Percentiles rank a stretch among this genome's conserved stretches.
These are phyloP conservation scores for Cladosporium sp. DNA, from an alignment of 2,329 filamentous ascomycete species.

Conservation along the genomic window DNA sequence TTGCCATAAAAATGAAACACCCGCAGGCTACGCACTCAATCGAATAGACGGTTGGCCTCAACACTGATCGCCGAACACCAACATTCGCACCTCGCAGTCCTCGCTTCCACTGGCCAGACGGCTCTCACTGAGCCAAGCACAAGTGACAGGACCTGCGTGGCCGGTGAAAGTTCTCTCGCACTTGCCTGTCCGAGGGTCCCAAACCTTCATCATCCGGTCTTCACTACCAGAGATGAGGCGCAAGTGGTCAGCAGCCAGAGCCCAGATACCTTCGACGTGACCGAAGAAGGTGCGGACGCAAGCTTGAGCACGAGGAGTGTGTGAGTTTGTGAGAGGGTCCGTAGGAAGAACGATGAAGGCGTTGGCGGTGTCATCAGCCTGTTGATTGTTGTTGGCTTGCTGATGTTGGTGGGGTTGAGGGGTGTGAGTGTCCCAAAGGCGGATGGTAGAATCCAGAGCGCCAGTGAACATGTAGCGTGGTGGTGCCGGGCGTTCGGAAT, in stretches of 20 bases:
- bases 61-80: conserved; percentile 34
- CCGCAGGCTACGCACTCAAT: not conserved
- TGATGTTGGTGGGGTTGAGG: conserved; percentile 23
- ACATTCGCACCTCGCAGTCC: conserved; percentile 82
- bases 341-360: conserved; percentile 33
- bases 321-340: conserved; percentile 37
- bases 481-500: conserved; percentile 67
- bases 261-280: conserved; percentile 95
- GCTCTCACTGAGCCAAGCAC: conserved; percentile 85
- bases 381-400: conserved; percentile 13
- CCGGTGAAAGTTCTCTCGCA: conserved; percentile 92
- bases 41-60: not conserved
- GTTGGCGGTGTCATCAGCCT: conserved; percentile 10
- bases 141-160: conserved; percentile 88
- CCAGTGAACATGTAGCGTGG: conserved; percentile 92
- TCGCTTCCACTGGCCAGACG: conserved; percentile 89
- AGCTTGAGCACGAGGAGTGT: conserved; percentile 43
- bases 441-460: conserved; percentile 85
- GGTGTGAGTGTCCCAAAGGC: conserved; percentile 77
- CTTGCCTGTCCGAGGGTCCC: conserved; percentile 88
- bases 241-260: conserved; percentile 82
- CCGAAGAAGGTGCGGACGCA: conserved; percentile 94
- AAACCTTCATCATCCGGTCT: conserved; percentile 92
- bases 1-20: not conserved
- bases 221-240: conserved; percentile 87